phyloP scores from a whole-genome alignment of 2,329 filamentous ascomycete genomes.

The Westerdykella aurantiaca region DNA sequence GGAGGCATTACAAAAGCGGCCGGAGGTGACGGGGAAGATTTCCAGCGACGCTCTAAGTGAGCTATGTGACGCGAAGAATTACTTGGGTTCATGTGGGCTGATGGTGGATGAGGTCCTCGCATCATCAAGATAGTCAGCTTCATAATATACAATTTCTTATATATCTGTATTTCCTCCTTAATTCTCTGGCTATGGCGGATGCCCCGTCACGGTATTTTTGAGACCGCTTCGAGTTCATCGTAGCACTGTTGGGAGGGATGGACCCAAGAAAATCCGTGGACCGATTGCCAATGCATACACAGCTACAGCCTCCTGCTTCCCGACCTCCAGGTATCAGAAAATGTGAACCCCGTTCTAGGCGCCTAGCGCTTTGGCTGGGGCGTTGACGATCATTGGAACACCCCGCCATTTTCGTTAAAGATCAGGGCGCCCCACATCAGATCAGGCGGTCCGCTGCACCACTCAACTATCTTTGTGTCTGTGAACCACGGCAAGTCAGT shows the following conservation, averaged over 20 bases:
- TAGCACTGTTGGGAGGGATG: no score
- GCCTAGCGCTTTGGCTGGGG: constrained; percentile 10
- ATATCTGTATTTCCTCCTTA: background rate
- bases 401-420: constrained; percentile 21
- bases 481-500: constrained; percentile 27
- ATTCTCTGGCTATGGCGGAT: no score
- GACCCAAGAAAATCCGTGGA: no score
- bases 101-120: constrained; percentile 34
- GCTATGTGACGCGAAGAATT: constrained; percentile 51
- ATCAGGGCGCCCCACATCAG: constrained; percentile 31
- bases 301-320: background rate
- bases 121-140: constrained; percentile 20
- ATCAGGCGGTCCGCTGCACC: constrained; percentile 16
- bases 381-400: constrained; percentile 12
- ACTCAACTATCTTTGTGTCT: constrained; percentile 5
- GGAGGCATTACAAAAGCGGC: constrained; percentile 39
- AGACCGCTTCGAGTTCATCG: no score
- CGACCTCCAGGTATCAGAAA: background rate
- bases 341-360: constrained; percentile 7
- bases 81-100: constrained; percentile 34
- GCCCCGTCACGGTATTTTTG: no score
- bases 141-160: background rate
- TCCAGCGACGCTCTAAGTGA: constrained; percentile 46
- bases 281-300: no score
- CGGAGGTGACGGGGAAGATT: constrained; percentile 41